Conservation (phyloP, 2,329 filamentous ascomycete genomes). For the Sporothrix luriei region DNA sequence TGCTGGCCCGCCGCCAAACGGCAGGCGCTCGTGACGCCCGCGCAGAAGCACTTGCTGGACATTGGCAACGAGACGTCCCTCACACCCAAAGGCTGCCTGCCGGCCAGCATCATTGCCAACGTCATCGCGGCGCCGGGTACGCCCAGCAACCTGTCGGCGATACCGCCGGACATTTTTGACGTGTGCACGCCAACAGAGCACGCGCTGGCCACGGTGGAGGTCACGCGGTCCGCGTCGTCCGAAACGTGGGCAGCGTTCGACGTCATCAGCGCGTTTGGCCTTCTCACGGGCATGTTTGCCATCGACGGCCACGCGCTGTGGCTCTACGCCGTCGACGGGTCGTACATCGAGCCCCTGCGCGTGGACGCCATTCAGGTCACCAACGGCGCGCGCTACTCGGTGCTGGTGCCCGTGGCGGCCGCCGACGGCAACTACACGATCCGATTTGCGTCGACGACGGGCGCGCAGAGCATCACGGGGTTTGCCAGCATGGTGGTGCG, state of each 20-base stretch:
- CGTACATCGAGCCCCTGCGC: conserved; percentile 56
- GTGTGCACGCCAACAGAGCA: conserved; percentile 54
- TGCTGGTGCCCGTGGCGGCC: conserved; percentile 47
- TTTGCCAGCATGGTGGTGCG: conserved; percentile 53
- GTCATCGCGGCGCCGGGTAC: conserved; percentile 38
- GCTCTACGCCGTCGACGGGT: conserved; percentile 58
- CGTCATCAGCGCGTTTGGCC: conserved; percentile 55
- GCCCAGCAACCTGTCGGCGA: conserved; percentile 42
- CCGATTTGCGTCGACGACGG: conserved; percentile 53
- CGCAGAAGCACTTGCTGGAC: conserved; percentile 42
- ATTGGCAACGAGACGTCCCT: conserved; percentile 42
- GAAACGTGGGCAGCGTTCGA: conserved; percentile 55
- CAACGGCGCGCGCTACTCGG: conserved; percentile 58
- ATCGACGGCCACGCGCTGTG: conserved; percentile 58
- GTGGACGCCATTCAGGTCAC: conserved; percentile 52
- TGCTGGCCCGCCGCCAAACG: conserved; percentile 54
- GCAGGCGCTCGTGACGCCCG: conserved; percentile 42
- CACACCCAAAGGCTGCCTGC: conserved; percentile 50
- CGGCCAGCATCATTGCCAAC: conserved; percentile 47
- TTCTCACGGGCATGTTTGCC: conserved; percentile 50
- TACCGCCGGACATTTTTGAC: conserved; percentile 51
- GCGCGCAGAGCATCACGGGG: conserved; percentile 59
- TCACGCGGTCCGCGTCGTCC: conserved; percentile 33
- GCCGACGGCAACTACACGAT: conserved; percentile 57
- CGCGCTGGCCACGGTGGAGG: conserved; percentile 48